Base-by-base conservation (phyloP, 2,329 filamentous ascomycete species). In the Domatiomyces globalis region DNA sequence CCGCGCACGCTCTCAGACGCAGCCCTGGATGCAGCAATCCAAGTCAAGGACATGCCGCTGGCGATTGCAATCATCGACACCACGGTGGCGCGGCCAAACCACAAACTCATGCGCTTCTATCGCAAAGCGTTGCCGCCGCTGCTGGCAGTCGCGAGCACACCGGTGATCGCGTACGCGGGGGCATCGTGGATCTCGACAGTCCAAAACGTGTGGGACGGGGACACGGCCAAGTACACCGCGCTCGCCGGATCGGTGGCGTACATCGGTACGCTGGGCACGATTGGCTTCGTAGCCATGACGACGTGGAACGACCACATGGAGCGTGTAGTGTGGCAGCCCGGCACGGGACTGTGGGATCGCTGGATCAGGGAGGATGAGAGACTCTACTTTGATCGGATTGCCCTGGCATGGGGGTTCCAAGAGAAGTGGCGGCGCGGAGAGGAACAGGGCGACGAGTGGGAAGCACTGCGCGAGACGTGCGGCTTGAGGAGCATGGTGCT, bases 221-320 rank as follows among this genome's bases (percentile, higher is more conserved):
- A 71, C 25, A 79, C 78, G 33, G 87, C 88, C 8, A 94, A 87
- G 1, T 79, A 79, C 9, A 79, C 94, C 54, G 83, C 85, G 4
- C 87, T 94, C 63, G 79, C 78, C 0, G 89, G 86, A 10, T 84
- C 92, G 48, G 71, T 90, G 55, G 85, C 87, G 5, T 98, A 96
- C 66, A 75, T 94, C 43, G 77, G 80, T 18, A 86, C 87, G 56
- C 88, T 88, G 4, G 82, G 80, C 3, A 87, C 83, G 8, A 78
- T 96, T 49, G 92, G 90, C 2, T 71, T 92, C 43, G 80, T 96
- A 39, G 87, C 90, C 7, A 73, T 94, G 53, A 82, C 87, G 22
- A 95, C 90, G 33, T 76, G 83, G 54, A 95, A 95, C 67, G 89
- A 96, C 66, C 88, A 96, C 68, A 95, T 95, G 86, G 83, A 84